phyloP scores from a whole-genome alignment of 192 early-diverging fungal species.

The Linnemannia elongata region DNA sequence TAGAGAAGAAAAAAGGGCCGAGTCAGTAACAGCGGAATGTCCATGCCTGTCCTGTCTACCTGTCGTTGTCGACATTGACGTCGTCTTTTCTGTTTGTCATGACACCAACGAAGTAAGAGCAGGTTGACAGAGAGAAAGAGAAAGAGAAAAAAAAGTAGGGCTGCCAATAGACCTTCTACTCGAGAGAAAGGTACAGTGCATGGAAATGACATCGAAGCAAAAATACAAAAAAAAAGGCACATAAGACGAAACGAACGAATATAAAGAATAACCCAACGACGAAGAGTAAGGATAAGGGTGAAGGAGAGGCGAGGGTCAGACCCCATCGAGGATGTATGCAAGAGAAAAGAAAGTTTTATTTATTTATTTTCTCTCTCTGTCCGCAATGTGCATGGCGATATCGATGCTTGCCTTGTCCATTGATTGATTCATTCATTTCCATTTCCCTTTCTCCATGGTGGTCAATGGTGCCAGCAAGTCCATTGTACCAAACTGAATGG shows the following conservation, averaged over 20 bases:
- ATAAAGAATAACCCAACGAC: neutral
- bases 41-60: neutral
- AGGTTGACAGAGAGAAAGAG: neutral
- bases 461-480: neutral
- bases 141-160: neutral
- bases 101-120: neutral
- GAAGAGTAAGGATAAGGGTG: neutral
- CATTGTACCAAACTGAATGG: neutral
- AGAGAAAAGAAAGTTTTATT: slow-evolving; percentile 1
- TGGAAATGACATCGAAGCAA: too few relatives aligned
- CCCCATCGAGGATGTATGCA: neutral
- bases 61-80: neutral
- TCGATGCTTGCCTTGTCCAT: neutral
- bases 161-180: neutral
- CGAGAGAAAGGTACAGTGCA: neutral
- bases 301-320: neutral
- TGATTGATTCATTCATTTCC: neutral
- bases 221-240: too few relatives aligned
- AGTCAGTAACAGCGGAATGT: neutral
- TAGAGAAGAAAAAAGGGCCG: neutral
- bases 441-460: neutral
- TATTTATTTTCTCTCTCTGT: neutral
- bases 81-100: neutral
- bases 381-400: neutral
- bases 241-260: too few relatives aligned